phyloP scores from a whole-genome alignment of 176 grass and related monocot genomes.

The Carex scoparia region DNA sequence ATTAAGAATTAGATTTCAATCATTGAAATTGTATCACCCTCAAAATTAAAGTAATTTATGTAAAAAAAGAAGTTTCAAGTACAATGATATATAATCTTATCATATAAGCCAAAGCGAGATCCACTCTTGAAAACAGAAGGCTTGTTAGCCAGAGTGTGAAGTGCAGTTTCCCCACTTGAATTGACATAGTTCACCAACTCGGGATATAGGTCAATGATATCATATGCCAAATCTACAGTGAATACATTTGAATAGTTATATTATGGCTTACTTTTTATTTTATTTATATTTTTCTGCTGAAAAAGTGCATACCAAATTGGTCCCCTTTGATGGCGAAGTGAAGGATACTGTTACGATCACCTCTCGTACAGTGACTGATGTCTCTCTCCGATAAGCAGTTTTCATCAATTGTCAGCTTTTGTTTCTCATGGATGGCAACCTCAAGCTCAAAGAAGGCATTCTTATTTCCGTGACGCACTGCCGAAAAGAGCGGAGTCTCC shows the following conservation, averaged over 20 bases:
- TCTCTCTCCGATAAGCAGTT: background rate
- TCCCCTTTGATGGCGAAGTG: background rate
- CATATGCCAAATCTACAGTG: background rate
- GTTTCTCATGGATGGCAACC: background rate
- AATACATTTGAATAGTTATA: background rate
- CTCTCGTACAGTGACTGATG: background rate
- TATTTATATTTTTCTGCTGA: too few species aligned
- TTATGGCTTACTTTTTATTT: background rate
- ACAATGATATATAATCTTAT: conserved; percentile 2
- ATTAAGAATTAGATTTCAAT: background rate
- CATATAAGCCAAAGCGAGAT: background rate
- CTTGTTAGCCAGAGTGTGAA: conserved; percentile 15
- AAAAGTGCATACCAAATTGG: background rate
- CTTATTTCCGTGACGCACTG: background rate
- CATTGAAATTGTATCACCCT: background rate
- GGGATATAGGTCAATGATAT: background rate
- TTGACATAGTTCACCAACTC: background rate
- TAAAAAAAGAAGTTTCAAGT: background rate
- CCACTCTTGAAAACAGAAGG: conserved; percentile 18
- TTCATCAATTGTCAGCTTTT: background rate
- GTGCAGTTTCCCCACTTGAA: background rate
- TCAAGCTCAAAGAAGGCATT: background rate
- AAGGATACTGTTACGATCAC: background rate
- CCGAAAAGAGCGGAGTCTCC: background rate
- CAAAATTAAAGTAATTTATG: background rate